Conservation (phyloP, 2,329 filamentous ascomycete species). For the Ascochyta viciae-villosae region DNA sequence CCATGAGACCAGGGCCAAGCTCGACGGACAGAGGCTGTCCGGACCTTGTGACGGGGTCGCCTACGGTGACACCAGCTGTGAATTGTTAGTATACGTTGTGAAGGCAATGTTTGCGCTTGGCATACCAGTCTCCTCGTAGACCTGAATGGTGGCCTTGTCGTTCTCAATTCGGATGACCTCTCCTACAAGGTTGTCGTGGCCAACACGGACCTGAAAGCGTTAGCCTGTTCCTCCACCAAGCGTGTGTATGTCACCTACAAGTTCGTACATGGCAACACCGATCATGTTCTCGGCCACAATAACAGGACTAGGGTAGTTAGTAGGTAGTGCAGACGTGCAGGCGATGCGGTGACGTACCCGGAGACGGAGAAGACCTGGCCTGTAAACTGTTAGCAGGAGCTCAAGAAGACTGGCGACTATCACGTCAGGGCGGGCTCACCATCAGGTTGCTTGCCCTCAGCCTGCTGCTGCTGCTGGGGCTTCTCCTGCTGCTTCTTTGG, state of each 20-base stretch:
- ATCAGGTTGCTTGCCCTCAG: conserved; percentile 53
- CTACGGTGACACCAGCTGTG: conserved; percentile 89
- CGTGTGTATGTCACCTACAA: conserved; percentile 64
- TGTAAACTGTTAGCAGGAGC: conserved; percentile 35
- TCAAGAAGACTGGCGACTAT: not conserved
- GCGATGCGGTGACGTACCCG: conserved; percentile 53
- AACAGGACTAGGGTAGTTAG: conserved; percentile 70
- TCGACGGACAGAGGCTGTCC: conserved; percentile 98
- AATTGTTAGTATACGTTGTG: conserved; percentile 20
- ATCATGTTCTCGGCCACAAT: conserved; percentile 98
- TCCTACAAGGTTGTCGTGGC: conserved; percentile 88
- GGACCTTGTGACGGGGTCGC: conserved; percentile 88
- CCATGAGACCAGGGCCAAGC: conserved; percentile 93
- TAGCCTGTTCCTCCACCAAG: conserved; percentile 9
- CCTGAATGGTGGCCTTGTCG: conserved; percentile 96
- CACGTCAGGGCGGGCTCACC: conserved; percentile 1
- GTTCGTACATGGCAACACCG: conserved; percentile 99
- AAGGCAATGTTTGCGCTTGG: not conserved
- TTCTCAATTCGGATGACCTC: conserved; percentile 97
- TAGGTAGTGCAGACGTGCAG: conserved; percentile 23
- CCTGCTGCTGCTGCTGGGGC: conserved; percentile 42
- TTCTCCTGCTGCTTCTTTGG: conserved; percentile 48
- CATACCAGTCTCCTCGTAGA: conserved; percentile 97
- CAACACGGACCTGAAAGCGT: conserved; percentile 77
- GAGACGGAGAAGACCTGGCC: conserved; percentile 75